Percentiles rank a stretch among this genome's conserved stretches.
Evolutionary conservation across 257 asterid genomes (phyloP).

Genomic region (Solanum corneliomulleri): DNA sequence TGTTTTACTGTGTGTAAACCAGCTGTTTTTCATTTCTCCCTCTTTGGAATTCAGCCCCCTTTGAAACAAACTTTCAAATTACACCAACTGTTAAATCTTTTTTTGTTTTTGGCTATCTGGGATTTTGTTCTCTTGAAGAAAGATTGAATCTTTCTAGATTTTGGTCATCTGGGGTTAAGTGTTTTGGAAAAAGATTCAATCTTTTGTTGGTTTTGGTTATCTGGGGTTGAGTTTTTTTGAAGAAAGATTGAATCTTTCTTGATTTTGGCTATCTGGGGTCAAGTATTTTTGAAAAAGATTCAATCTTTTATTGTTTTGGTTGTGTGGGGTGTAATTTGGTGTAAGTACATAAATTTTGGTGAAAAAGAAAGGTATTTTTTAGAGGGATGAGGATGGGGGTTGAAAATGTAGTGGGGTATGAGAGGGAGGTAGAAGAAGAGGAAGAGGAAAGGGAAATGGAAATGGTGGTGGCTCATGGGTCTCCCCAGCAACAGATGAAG

Average conservation of each 20-base stretch:
- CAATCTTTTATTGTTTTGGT: background rate
- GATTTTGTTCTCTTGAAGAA: background rate
- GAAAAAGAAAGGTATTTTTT: background rate
- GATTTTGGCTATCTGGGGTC: background rate
- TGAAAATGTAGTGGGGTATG: background rate
- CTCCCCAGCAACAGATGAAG: background rate
- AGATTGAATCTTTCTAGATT: background rate
- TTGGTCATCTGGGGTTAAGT: background rate
- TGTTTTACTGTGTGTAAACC: background rate
- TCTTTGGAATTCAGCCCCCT: background rate
- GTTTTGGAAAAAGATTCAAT: background rate
- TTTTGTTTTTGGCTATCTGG: background rate
- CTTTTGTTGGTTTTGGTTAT: background rate
- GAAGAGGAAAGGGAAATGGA: constrained; percentile 18
- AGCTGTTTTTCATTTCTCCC: background rate
- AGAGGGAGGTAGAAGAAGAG: background rate
- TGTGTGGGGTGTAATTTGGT: background rate
- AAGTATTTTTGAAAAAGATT: background rate
- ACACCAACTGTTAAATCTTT: background rate
- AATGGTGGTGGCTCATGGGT: constrained; percentile 19
- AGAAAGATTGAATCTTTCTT: background rate
- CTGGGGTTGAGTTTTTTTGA: background rate
- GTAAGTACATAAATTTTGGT: background rate
- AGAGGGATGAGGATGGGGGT: background rate
- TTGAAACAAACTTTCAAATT: background rate